phyloP scores from a whole-genome alignment of 768 basidiomycete species.

The Boletus pseudopeckii region DNA sequence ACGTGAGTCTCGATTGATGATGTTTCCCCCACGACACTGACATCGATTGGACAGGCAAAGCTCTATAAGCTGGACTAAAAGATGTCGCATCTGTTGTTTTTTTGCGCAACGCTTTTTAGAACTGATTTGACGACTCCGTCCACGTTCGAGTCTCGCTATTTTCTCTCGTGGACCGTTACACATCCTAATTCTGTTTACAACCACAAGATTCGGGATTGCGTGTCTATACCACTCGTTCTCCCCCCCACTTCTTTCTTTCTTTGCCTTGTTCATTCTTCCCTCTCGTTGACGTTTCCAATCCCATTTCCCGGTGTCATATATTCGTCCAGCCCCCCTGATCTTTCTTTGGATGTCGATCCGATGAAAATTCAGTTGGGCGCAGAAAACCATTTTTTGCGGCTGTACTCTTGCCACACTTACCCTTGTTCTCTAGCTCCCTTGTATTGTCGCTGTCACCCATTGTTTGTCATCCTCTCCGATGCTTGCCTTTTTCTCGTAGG shows the following conservation, averaged over 20 bases:
- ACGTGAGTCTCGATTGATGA: slow-evolving; percentile 2
- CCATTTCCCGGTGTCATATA: neutral
- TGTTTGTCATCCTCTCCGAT: too few species aligned
- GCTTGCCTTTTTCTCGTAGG: neutral
- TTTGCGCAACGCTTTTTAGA: neutral
- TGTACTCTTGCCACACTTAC: neutral
- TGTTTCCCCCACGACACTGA: neutral
- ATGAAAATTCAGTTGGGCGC: neutral
- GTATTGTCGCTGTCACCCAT: neutral
- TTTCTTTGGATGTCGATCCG: neutral
- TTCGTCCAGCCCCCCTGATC: neutral
- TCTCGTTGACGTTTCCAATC: neutral
- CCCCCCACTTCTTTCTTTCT: too few species aligned
- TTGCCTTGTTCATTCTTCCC: neutral
- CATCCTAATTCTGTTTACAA: neutral
- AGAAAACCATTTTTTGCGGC: neutral
- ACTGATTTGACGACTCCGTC: neutral
- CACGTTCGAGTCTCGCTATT: neutral
- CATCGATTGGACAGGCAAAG: neutral
- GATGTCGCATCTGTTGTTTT: neutral
- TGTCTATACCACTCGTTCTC: slow-evolving; percentile 14
- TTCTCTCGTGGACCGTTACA: neutral
- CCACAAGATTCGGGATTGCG: slow-evolving; percentile 5
- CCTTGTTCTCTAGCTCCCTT: neutral
- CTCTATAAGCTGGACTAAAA: neutral